Percentiles rank a stretch among this genome's conserved stretches.
phyloP scores from a whole-genome alignment of 495 filamentous ascomycete species.

The Mytilinidion resinicola region DNA sequence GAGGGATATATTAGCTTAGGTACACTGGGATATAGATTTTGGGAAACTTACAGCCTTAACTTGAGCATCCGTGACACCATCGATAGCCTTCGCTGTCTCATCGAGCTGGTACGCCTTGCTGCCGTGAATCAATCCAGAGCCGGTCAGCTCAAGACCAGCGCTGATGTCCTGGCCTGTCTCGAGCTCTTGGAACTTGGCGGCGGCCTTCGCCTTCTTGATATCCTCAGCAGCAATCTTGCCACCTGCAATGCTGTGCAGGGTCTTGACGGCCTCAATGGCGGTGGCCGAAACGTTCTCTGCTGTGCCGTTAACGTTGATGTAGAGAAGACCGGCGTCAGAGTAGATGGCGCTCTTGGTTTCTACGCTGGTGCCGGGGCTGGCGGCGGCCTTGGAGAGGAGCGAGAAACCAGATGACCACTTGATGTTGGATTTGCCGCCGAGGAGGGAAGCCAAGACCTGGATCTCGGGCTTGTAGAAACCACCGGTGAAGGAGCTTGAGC shows the following conservation, averaged over 20 bases:
- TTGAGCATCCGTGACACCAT: constrained; percentile 72
- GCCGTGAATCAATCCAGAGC: constrained; percentile 69
- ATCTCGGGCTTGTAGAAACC: constrained; percentile 80
- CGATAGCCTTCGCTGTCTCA: constrained; percentile 71
- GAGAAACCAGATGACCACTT: constrained; percentile 96
- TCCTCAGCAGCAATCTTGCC: constrained; percentile 75
- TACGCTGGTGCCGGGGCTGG: constrained; percentile 57
- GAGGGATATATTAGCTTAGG: constrained; percentile 16
- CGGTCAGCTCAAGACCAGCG: constrained; percentile 63
- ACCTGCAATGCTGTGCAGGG: constrained; percentile 68
- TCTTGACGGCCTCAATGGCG: constrained; percentile 61
- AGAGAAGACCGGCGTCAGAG: constrained; percentile 88
- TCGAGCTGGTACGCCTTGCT: constrained; percentile 81
- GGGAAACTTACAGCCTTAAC: constrained; percentile 72
- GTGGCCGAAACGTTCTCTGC: constrained; percentile 60
- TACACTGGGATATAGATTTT: constrained; percentile 11
- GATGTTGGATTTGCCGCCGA: constrained; percentile 84
- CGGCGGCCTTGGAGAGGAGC: constrained; percentile 69
- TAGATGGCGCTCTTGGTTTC: constrained; percentile 73
- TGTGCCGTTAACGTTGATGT: constrained; percentile 68
- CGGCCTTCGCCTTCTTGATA: constrained; percentile 81
- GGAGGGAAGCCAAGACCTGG: constrained; percentile 78
- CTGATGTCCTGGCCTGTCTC: constrained; percentile 70
- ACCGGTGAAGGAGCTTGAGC: constrained; percentile 67
- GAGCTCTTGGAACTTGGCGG: constrained; percentile 88